phyloP scores from a whole-genome alignment of 257 asterid species.

The Anisodus tanguticus region DNA sequence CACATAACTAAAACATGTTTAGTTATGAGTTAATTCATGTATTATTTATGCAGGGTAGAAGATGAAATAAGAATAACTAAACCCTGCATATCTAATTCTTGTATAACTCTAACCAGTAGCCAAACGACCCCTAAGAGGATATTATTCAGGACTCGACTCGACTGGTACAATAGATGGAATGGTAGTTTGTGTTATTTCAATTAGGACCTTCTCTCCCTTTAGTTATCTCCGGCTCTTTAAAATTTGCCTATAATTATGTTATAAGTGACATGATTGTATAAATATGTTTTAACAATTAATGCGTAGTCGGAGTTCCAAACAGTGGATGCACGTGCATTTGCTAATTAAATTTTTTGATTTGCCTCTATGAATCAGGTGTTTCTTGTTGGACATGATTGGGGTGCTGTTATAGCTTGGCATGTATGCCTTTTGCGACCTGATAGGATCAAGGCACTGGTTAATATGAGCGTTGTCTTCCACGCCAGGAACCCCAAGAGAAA shows the following conservation, averaged over 20 bases:
- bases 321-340: not conserved
- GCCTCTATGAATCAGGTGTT: conserved; percentile 38
- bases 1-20: no score
- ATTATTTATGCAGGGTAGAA: no score
- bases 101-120: no score
- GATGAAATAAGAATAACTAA: no score
- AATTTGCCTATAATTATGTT: not conserved
- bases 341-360: not conserved
- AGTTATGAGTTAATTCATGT: no score
- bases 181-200: conserved; percentile 14
- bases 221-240: not conserved
- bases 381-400: conserved; percentile 98
- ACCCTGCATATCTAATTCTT: no score
- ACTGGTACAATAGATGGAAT: not conserved
- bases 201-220: not conserved
- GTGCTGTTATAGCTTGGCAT: conserved; percentile 81
- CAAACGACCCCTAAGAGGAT: not conserved
- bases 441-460: conserved; percentile 75
- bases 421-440: conserved; percentile 79
- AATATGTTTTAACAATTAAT: not conserved
- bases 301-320: not conserved
- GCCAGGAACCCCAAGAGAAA: conserved; percentile 66
- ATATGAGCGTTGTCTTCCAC: conserved; percentile 64
- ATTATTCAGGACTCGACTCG: not conserved
- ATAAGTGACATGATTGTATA: not conserved